These are phyloP conservation scores for Sporobolomyces phaffii DNA, from an alignment of 768 basidiomycete species.

Conservation along the genomic window DNA sequence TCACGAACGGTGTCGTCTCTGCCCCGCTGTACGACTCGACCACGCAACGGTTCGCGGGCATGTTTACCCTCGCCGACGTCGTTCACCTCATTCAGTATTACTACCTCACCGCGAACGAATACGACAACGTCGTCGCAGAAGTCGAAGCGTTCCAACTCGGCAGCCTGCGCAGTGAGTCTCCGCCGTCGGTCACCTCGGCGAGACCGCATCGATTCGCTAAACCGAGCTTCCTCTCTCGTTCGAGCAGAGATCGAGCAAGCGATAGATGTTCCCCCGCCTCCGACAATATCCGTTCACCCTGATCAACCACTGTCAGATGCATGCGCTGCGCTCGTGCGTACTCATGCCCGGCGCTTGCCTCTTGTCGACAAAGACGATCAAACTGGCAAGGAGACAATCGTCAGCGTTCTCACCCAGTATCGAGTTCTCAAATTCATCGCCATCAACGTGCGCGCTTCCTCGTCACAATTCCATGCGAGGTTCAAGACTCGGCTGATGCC, in stretches of 20 bases:
- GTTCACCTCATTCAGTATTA: slow-evolving; percentile 99
- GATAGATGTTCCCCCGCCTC: slow-evolving; percentile 85
- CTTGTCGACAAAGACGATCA: slow-evolving; percentile 87
- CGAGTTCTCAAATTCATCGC: slow-evolving; percentile 96
- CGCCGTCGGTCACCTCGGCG: too few relatives aligned
- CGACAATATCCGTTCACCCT: slow-evolving; percentile 81
- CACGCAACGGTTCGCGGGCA: slow-evolving; percentile 84
- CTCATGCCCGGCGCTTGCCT: slow-evolving; percentile 88
- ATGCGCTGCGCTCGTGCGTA: slow-evolving; percentile 80
- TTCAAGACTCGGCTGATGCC: not conserved
- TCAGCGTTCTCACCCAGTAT: slow-evolving; percentile 94
- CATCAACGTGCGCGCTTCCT: slow-evolving; percentile 66
- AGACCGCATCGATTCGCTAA: too few relatives aligned
- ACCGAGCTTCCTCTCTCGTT: too few relatives aligned
- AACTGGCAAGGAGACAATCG: slow-evolving; percentile 90
- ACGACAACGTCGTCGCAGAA: slow-evolving; percentile 77
- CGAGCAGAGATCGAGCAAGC: slow-evolving; percentile 92
- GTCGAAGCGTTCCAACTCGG: slow-evolving; percentile 89
- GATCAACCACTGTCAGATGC: slow-evolving; percentile 82
- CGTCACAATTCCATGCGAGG: too few relatives aligned
- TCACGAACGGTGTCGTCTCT: slow-evolving; percentile 78
- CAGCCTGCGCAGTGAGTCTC: slow-evolving; percentile 69
- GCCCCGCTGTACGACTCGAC: slow-evolving; percentile 98
- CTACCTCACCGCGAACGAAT: slow-evolving; percentile 73
- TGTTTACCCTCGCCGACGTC: slow-evolving; percentile 99